Evolutionary conservation across 2,329 filamentous ascomycete genomes (phyloP).

Genomic region (Elsinoe arachidis): DNA sequence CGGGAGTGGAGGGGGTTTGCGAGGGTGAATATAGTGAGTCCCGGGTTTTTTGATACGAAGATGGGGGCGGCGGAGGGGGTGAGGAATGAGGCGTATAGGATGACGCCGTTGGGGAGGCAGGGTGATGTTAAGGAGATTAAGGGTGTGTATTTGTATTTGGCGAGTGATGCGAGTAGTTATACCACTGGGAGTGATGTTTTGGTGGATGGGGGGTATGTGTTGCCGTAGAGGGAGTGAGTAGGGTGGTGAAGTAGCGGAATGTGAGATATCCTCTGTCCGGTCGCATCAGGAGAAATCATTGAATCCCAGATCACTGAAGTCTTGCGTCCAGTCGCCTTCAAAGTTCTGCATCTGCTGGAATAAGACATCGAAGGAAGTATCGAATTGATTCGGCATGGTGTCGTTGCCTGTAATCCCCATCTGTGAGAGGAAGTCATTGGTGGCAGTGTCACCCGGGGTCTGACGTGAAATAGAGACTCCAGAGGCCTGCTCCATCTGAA

Average conservation of each 20-base stretch:
- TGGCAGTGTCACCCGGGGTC: neutral
- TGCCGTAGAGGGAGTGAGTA: conserved; percentile 22
- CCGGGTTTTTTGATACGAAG: conserved; percentile 49
- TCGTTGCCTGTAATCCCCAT: neutral
- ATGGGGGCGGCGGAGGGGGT: conserved; percentile 41
- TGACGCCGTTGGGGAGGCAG: conserved; percentile 41
- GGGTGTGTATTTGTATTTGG: conserved; percentile 27
- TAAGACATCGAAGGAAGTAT: neutral
- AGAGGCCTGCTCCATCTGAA: neutral
- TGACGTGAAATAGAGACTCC: neutral
- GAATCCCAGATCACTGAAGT: neutral
- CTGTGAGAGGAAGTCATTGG: neutral
- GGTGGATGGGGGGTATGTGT: conserved; percentile 28
- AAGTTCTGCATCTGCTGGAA: conserved; percentile 5
- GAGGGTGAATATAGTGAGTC: conserved; percentile 47
- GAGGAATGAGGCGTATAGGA: conserved; percentile 41
- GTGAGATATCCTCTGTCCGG: too few species aligned
- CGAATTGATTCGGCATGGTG: neutral
- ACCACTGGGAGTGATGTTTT: conserved; percentile 27
- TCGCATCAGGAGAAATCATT: neutral
- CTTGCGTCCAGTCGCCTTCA: neutral
- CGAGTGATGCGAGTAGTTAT: conserved; percentile 26
- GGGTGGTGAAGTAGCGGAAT: neutral
- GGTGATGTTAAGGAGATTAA: conserved; percentile 28
- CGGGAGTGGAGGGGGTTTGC: conserved; percentile 51